These are phyloP conservation scores for Urochloa ruziziensis DNA, from an alignment of 176 grass and related monocot species.

Conservation along the genomic window DNA sequence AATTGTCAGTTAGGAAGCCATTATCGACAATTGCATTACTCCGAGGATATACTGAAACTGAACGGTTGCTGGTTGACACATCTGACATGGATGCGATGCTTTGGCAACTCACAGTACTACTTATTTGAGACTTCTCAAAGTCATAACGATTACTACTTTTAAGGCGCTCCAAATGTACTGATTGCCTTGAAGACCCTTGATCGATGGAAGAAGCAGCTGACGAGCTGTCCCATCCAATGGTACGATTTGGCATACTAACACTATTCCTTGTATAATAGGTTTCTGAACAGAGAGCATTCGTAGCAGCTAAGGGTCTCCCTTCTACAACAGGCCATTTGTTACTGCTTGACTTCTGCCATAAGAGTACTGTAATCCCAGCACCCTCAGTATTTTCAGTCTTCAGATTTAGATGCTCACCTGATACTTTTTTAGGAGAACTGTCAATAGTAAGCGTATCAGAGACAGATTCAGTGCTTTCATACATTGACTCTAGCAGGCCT, in stretches of 20 bases:
- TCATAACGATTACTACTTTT: constrained; percentile 49
- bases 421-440: constrained; percentile 39
- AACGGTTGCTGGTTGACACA: constrained; percentile 56
- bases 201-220: constrained; percentile 75
- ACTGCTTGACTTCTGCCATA: constrained; percentile 59
- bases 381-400: constrained; percentile 47
- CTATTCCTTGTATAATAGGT: constrained; percentile 66
- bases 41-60: constrained; percentile 40
- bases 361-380: constrained; percentile 63
- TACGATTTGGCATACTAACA: constrained; percentile 47
- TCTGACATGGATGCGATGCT: constrained; percentile 66
- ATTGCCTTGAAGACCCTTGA: constrained; percentile 71
- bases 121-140: constrained; percentile 37
- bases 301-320: constrained; percentile 49
- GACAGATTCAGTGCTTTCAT: constrained; percentile 13
- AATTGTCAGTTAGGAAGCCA: constrained; percentile 30
- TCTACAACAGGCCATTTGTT: constrained; percentile 65
- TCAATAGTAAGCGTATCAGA: constrained; percentile 13
- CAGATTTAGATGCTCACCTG: constrained; percentile 10
- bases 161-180: constrained; percentile 40
- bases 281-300: constrained; percentile 63
- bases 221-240: constrained; percentile 57
- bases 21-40: constrained; percentile 46
- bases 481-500: neutral
- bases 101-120: constrained; percentile 44